phyloP scores from a whole-genome alignment of 2,329 filamentous ascomycete genomes.

The Beauveria brongniartii region DNA sequence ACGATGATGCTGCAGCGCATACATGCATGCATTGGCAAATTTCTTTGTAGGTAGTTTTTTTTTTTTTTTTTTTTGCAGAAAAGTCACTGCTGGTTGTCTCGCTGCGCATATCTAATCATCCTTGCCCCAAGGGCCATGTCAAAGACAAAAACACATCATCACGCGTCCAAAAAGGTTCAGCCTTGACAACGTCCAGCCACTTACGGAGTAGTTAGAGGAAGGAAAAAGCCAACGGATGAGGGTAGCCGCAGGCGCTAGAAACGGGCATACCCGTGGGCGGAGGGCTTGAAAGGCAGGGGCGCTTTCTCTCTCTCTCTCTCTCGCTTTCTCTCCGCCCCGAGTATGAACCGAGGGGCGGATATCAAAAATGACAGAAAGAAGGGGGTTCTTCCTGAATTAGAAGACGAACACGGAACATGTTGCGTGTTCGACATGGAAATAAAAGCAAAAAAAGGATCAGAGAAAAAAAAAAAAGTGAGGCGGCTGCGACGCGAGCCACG shows the following conservation, averaged over 20 bases:
- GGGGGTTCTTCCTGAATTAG: no score
- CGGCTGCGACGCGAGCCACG: no score
- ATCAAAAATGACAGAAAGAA: neutral
- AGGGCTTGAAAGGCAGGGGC: neutral
- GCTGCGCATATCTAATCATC: no score
- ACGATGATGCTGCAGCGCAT: slow-evolving; percentile 3
- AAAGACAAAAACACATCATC: neutral
- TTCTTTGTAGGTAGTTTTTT: neutral
- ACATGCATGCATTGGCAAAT: slow-evolving; percentile 5
- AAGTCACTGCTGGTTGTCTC: neutral
- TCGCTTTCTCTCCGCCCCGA: neutral
- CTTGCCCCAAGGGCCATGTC: neutral
- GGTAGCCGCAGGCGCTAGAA: slow-evolving; percentile 5
- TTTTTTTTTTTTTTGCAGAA: neutral
- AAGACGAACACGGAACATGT: no score
- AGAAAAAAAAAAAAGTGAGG: no score
- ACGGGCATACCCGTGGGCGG: slow-evolving; percentile 7
- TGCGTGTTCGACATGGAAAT: no score
- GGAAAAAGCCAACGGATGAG: neutral
- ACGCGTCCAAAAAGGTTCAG: neutral
- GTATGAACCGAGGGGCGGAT: neutral
- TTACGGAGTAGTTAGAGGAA: no score
- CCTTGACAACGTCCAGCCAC: neutral
- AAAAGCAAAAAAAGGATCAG: no score
- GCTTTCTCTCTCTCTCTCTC: neutral